A percentile compares a stretch with the other conserved stretches of the same genome.
These are phyloP conservation scores for Geotrichum carabidarum DNA, from an alignment of 1,139 yeast species.

Conservation along the genomic window DNA sequence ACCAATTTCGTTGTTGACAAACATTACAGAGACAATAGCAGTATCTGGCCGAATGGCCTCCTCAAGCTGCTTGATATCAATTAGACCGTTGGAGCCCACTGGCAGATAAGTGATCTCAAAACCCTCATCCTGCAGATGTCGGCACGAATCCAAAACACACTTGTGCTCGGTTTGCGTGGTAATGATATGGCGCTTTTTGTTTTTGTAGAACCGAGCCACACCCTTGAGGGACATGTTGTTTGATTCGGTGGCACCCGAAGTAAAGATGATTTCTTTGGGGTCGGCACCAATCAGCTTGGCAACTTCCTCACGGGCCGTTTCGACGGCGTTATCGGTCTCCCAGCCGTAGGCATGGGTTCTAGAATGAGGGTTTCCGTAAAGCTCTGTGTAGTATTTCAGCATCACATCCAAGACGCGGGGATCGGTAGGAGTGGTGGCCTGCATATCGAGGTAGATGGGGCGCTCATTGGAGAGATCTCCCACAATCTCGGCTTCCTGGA, in stretches of 20 bases:
- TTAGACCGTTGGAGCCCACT: conserved; percentile 74
- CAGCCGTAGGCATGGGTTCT: conserved; percentile 98
- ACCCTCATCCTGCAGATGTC: conserved; percentile 94
- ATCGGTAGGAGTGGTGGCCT: conserved; percentile 97
- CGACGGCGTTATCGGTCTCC: conserved; percentile 95
- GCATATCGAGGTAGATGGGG: conserved; percentile 91
- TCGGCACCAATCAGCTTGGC: conserved; percentile 87
- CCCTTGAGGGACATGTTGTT: conserved; percentile 94
- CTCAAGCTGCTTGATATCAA: conserved; percentile 71
- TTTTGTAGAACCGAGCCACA: conserved; percentile 85
- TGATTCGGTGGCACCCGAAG: conserved; percentile 97
- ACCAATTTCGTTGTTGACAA: conserved; percentile 96
- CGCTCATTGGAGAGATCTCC: conserved; percentile 37
- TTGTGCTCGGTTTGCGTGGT: conserved; percentile 97
- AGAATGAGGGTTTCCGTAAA: conserved; percentile 89
- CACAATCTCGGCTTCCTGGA: conserved; percentile 18
- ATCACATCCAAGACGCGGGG: conserved; percentile 93
- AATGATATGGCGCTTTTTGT: conserved; percentile 86
- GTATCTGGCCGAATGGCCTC: conserved; percentile 88
- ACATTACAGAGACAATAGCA: conserved; percentile 88
- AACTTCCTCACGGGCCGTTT: conserved; percentile 72
- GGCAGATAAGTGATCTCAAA: conserved; percentile 92
- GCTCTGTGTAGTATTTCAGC: conserved; percentile 87
- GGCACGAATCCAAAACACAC: conserved; percentile 93
- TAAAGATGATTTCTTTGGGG: conserved; percentile 92